phyloP scores from a whole-genome alignment of 306 rosid species.

The Albizia julibrissin region DNA sequence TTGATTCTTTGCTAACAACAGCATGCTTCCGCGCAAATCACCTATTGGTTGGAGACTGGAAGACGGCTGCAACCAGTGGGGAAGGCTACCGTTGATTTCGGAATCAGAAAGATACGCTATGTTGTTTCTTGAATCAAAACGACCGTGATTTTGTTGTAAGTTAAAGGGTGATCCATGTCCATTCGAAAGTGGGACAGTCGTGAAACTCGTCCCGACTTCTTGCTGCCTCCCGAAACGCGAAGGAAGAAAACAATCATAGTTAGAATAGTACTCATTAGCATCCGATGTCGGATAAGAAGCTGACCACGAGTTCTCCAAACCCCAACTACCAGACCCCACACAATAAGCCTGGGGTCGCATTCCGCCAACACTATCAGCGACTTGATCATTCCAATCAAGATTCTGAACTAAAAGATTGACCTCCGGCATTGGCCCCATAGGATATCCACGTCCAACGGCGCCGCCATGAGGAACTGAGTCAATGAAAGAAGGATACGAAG shows the following conservation, averaged over 20 bases:
- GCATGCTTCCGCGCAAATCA: constrained; percentile 33
- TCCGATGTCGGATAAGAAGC: not conserved
- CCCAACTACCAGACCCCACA: not conserved
- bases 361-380: not conserved
- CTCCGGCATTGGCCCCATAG: not conserved
- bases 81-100: not conserved
- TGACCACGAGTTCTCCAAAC: not conserved
- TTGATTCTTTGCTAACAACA: constrained; percentile 47
- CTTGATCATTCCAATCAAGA: not conserved
- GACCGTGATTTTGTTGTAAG: not conserved
- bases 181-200: constrained; percentile 6
- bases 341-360: constrained; percentile 3
- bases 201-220: not conserved
- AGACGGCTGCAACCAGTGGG: constrained; percentile 26
- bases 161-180: constrained; percentile 4
- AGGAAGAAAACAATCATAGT: not conserved
- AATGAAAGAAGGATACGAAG: not conserved
- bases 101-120: not conserved
- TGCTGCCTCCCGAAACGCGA: constrained; percentile 7
- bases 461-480: not conserved
- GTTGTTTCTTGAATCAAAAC: not conserved
- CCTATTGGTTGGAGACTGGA: not conserved
- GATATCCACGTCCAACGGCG: not conserved
- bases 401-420: not conserved
- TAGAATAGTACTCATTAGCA: not conserved